These are phyloP conservation scores for Neurospora sp. DNA, from an alignment of 2,329 filamentous ascomycete genomes.

Conservation along the genomic window DNA sequence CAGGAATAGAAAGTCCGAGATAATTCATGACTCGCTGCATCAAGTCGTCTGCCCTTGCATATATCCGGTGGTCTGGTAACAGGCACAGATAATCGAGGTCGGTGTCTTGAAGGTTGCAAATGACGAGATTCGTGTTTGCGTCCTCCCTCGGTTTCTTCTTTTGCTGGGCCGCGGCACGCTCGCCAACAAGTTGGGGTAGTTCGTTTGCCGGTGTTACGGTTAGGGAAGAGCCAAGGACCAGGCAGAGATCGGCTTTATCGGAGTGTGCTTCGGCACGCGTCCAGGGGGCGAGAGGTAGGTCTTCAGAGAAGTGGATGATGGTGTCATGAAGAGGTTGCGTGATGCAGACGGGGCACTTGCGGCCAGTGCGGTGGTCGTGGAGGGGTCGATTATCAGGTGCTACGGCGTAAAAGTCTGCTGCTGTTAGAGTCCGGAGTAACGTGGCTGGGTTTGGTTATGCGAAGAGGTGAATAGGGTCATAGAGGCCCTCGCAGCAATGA, in stretches of 20 bases:
- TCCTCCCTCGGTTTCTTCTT: constrained; percentile 3
- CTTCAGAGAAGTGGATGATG: constrained; percentile 36
- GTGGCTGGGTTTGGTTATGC: background rate
- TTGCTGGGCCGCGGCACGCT: background rate
- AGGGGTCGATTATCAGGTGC: constrained; percentile 31
- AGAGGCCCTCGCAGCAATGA: background rate
- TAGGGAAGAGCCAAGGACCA: constrained; percentile 35
- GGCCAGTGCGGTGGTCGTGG: constrained; percentile 35
- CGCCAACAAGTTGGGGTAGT: constrained; percentile 27
- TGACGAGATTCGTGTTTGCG: constrained; percentile 24
- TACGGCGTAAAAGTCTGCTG: constrained; percentile 32
- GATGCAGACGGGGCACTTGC: constrained; percentile 30
- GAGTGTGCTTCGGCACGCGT: constrained; percentile 26
- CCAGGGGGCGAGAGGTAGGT: constrained; percentile 23
- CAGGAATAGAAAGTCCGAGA: constrained; percentile 25
- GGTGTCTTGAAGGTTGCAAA: constrained; percentile 37
- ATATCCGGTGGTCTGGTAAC: constrained; percentile 24
- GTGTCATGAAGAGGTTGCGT: constrained; percentile 29
- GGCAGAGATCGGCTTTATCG: constrained; percentile 32
- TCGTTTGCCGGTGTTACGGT: constrained; percentile 32
- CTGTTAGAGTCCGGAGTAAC: background rate
- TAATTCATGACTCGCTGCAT: constrained; percentile 31
- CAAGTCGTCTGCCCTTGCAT: constrained; percentile 27
- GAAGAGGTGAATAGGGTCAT: background rate
- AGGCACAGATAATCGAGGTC: constrained; percentile 23